Percentiles rank a stretch among this genome's conserved stretches.
Conservation (phyloP, 257 asterid species). For the Verbena officinalis region DNA sequence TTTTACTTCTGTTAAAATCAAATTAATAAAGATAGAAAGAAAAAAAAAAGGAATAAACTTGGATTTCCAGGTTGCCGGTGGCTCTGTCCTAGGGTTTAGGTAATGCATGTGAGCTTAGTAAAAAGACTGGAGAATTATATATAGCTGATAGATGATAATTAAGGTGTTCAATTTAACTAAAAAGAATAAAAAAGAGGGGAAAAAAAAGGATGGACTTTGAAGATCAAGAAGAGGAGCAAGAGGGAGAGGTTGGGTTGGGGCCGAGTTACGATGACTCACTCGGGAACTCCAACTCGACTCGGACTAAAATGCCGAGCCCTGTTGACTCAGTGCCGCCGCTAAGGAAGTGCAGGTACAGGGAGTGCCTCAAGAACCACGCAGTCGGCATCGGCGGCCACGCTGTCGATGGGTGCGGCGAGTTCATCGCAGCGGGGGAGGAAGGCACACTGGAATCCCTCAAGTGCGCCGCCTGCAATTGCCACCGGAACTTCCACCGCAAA, state of each 20-base stretch:
- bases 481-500: slow-evolving; percentile 84
- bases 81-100: slow-evolving; percentile 12
- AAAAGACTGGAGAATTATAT: slow-evolving; percentile 28
- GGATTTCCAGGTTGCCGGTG: slow-evolving; percentile 31
- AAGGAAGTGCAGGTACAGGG: slow-evolving; percentile 58
- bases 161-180: slow-evolving; percentile 41
- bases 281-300: slow-evolving; percentile 40
- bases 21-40: background rate
- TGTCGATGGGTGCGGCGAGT: slow-evolving; percentile 83
- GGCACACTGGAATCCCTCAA: slow-evolving; percentile 60
- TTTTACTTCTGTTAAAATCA: slow-evolving; percentile 26
- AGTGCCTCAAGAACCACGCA: slow-evolving; percentile 73
- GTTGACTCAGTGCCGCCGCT: slow-evolving; percentile 36
- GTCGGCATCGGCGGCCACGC: slow-evolving; percentile 73
- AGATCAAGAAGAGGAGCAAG: slow-evolving; percentile 67
- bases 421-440: slow-evolving; percentile 69
- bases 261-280: slow-evolving; percentile 57
- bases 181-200: background rate
- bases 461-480: slow-evolving; percentile 85
- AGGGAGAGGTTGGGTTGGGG: slow-evolving; percentile 39
- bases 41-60: slow-evolving; percentile 2
- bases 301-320: slow-evolving; percentile 33
- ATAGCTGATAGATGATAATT: slow-evolving; percentile 38
- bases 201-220: slow-evolving; percentile 56
- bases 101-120: slow-evolving; percentile 20